phyloP scores from a whole-genome alignment of 495 filamentous ascomycete species.

The Aspergillus mulundensis region DNA sequence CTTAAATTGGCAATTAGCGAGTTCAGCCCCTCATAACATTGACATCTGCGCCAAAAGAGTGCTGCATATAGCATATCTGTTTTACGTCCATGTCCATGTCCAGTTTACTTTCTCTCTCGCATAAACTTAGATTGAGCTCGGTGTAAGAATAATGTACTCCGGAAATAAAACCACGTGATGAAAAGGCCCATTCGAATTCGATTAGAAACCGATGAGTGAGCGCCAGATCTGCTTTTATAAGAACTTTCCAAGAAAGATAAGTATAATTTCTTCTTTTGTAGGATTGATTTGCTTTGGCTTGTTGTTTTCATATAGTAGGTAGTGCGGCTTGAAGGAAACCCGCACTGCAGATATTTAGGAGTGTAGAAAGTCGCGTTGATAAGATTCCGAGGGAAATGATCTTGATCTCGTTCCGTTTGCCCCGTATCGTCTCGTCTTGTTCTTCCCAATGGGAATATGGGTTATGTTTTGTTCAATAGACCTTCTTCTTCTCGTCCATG shows the following conservation, averaged over 20 bases:
- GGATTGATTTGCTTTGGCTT: background rate
- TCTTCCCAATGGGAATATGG: background rate
- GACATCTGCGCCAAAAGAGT: too few relatives aligned
- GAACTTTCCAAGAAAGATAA: slow-evolving; percentile 9
- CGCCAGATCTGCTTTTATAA: background rate
- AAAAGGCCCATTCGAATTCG: background rate
- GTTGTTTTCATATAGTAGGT: background rate
- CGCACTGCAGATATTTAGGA: background rate
- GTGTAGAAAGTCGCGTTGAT: background rate
- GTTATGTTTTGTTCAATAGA: slow-evolving; percentile 63
- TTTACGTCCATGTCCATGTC: too few relatives aligned
- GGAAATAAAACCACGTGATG: too few relatives aligned
- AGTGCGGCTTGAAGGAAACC: background rate
- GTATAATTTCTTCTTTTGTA: background rate
- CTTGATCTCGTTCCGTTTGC: background rate
- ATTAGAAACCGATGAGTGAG: background rate
- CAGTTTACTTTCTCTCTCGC: too few relatives aligned
- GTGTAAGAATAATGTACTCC: too few relatives aligned
- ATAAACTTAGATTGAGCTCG: too few relatives aligned
- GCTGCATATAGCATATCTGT: too few relatives aligned
- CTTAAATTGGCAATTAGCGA: too few relatives aligned
- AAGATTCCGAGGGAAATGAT: background rate
- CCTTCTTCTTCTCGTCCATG: slow-evolving; percentile 99
- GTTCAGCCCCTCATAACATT: too few relatives aligned
- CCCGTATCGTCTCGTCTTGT: background rate